Evolutionary conservation across 2,329 filamentous ascomycete genomes (phyloP), one percentile per base, ranked within the genome.

Genomic region (Nectriaceae sp.): DNA sequence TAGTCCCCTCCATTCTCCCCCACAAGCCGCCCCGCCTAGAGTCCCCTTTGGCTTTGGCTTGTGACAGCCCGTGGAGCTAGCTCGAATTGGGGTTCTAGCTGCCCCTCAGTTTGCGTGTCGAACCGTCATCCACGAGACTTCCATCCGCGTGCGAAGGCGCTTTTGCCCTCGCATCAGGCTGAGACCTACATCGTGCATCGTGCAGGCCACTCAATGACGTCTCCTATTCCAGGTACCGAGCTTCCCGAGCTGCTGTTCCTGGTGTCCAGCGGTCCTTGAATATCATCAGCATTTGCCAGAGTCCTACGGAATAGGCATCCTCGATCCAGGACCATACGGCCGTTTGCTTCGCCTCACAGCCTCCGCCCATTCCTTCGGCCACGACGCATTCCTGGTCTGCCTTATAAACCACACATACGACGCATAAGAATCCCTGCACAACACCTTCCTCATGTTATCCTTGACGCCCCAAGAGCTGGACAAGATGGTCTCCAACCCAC

Each of bases 401-500:
- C 6, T 29, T 6, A 29, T 13, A 13, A 29, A 29, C 6, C 24
- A 6, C 24, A 6, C 6, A 29, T 13, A 6, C 6, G 24, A 29
- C 13, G 13, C 24, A 29, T 29, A 29, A 29, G 24, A 29, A 6
- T 31, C 29, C 50, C 37, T 46, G 56, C 48, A 47, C 59, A 44
- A 46, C 47, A 49, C 50, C 49, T 49, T 54, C 44, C 49, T 49
- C 42, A 60, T 62, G 56, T 44, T 62, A 43, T 59, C 62, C 21
- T 42, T 63, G 15, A 50, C 62, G 39, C 46, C 58, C 26, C 51
- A 40, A 36, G 58, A 54, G 38, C 50, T 49, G 51, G 56, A 62
- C 46, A 61, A 59, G 54, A 63, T 63, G 59, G 42, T 46, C 21
- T 47, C 49, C 33, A 63, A 49, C 43, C 62, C 60, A 78, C 59